Conservation (phyloP, 1,284 basidiomycete species). For the Garcileccinum viscosum region DNA sequence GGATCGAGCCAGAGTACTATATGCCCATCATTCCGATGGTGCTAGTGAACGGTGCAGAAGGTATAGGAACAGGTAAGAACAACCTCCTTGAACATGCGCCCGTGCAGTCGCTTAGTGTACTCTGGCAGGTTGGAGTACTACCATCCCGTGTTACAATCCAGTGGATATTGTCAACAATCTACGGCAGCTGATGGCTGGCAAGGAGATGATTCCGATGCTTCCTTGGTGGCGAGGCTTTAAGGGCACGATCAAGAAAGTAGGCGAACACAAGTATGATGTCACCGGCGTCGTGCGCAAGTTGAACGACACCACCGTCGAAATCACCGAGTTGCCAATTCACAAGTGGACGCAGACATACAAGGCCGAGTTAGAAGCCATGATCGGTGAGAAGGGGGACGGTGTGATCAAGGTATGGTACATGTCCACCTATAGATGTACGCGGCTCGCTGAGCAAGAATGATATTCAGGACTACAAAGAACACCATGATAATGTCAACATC, state of each 20-base stretch:
- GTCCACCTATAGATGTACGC: background rate
- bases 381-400: slow-evolving; percentile 74
- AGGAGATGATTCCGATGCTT: slow-evolving; percentile 85
- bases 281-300: slow-evolving; percentile 79
- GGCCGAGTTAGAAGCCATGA: slow-evolving; percentile 85
- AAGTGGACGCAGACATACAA: slow-evolving; percentile 97
- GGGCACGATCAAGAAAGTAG: slow-evolving; percentile 83
- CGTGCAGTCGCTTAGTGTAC: slow-evolving; percentile 8
- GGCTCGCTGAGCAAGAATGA: background rate
- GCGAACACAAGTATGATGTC: slow-evolving; percentile 89
- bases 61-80: slow-evolving; percentile 90
- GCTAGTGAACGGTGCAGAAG: slow-evolving; percentile 93
- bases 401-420: slow-evolving; percentile 68
- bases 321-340: slow-evolving; percentile 95
- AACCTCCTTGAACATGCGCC: background rate
- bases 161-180: slow-evolving; percentile 90
- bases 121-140: slow-evolving; percentile 91
- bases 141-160: slow-evolving; percentile 94
- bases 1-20: slow-evolving; percentile 96
- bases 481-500: slow-evolving; percentile 92
- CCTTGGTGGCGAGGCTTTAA: slow-evolving; percentile 99
- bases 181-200: slow-evolving; percentile 84
- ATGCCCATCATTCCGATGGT: slow-evolving; percentile 91
- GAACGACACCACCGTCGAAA: slow-evolving; percentile 89
- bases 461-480: slow-evolving; percentile 90